Evolutionary conservation across 2,329 filamentous ascomycete genomes (phyloP), one percentile per base, ranked within the genome.

Genomic region (Drechmeria coniospora): DNA sequence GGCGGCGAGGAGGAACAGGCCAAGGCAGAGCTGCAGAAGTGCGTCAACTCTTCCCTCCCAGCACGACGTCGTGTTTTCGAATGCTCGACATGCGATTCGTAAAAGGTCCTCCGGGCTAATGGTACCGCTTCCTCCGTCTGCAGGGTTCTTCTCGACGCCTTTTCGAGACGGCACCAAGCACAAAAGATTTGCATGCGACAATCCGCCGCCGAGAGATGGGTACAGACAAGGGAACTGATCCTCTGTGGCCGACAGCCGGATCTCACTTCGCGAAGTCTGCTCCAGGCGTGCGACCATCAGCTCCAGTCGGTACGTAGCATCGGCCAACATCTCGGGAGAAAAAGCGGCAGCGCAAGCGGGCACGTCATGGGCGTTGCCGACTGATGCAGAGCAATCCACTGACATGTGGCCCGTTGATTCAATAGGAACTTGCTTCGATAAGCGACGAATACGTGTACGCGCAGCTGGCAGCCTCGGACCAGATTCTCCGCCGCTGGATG

Each of bases 181-280:
- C 70, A 73, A 38, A 76, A 74, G 54, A 76, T 76, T 38, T 72
- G 68, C 38, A 54, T 71, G 32, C 61, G 70, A 19, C 72, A 76
- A 44, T 56, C 54, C 15, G 70, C 68, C 16, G 69, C 67, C 20
- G 66, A 71, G 47, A 53, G 61, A 39, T 76, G 72, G 70, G 47
- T 74, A 32, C 56, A 63, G 33, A 61, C 57, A 44, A 59, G 71
- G 32, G 59, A 64, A 21, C 47, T 56, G 22, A 54, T 74, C 30
- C 52, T 76, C 22, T 58, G 63, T 41, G 65, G 65, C 26, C 51
- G 57, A 21, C 54, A 57, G 40, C 63, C 68, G 25, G 56, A 51
- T 33, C 50, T 56, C 23, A 51, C 56, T 25, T 59, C 62, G 33
- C 54, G 61, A 25, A 52, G 56, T 12, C 60, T 63, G 35, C 54